Percentiles rank a stretch among this genome's conserved stretches.
Conservation (phyloP, 177 flowering plant species). For the Vitis hybrid region DNA sequence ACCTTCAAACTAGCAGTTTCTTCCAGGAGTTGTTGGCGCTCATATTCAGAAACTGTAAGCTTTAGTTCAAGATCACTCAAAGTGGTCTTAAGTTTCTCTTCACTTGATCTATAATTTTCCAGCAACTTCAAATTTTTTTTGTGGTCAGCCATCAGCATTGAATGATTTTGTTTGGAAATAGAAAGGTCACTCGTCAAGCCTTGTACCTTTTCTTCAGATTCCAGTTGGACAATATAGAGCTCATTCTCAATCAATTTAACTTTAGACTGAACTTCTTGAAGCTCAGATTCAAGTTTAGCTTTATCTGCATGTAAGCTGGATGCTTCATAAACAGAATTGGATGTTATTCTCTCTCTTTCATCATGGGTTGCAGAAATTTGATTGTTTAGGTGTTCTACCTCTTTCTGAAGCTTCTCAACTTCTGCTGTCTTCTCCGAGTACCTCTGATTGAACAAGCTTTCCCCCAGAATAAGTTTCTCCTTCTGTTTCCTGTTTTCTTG, state of each 20-base stretch:
- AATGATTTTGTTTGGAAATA: slow-evolving; percentile 40
- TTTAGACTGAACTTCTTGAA: slow-evolving; percentile 34
- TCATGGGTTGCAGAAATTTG: slow-evolving; percentile 41
- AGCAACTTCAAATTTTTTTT: slow-evolving; percentile 40
- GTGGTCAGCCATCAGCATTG: slow-evolving; percentile 41
- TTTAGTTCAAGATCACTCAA: slow-evolving; percentile 51
- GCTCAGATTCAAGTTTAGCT: slow-evolving; percentile 26
- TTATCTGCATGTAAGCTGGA: slow-evolving; percentile 36
- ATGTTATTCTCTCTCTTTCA: slow-evolving; percentile 34
- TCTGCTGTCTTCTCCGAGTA: slow-evolving; percentile 46
- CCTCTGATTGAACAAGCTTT: slow-evolving; percentile 44
- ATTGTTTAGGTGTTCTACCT: slow-evolving; percentile 45
- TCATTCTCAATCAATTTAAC: slow-evolving; percentile 24
- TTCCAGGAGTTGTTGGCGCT: slow-evolving; percentile 35
- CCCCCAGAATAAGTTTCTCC: slow-evolving; percentile 42
- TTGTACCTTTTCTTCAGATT: slow-evolving; percentile 38
- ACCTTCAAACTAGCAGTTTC: slow-evolving; percentile 34
- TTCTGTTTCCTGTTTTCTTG: slow-evolving; percentile 43
- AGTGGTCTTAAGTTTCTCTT: slow-evolving; percentile 43
- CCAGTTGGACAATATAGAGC: slow-evolving; percentile 17
- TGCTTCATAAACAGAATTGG: slow-evolving; percentile 27
- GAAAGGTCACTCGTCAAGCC: slow-evolving; percentile 46
- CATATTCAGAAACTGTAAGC: slow-evolving; percentile 49
- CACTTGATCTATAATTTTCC: slow-evolving; percentile 46
- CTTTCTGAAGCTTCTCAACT: slow-evolving; percentile 59